Conservation (phyloP, 2,329 filamentous ascomycete species). For the Penicillium frequentans region DNA sequence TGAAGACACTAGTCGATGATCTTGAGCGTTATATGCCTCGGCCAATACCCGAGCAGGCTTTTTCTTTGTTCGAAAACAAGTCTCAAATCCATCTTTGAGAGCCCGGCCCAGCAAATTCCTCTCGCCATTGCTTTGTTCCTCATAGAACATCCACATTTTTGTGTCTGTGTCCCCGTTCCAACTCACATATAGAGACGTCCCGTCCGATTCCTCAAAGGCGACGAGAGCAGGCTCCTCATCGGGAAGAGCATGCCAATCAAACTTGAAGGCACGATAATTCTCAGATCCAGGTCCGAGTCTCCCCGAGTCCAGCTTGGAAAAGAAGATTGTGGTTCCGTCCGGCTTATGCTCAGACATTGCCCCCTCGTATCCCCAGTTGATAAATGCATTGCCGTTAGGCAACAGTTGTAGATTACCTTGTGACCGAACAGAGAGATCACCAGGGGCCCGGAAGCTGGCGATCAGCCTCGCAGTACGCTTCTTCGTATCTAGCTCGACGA, state of each 20-base stretch:
- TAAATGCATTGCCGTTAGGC: slow-evolving; percentile 13
- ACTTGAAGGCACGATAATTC: slow-evolving; percentile 13
- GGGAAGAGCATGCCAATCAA: slow-evolving; percentile 11
- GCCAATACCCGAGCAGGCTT: slow-evolving; percentile 6
- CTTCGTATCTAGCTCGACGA: slow-evolving; percentile 10
- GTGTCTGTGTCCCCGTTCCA: no score
- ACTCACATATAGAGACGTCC: no score
- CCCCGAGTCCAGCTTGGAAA: slow-evolving; percentile 7
- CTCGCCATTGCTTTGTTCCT: no score
- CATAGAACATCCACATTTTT: no score
- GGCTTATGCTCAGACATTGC: slow-evolving; percentile 10
- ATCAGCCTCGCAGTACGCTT: slow-evolving; percentile 3
- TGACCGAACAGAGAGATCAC: slow-evolving; percentile 10
- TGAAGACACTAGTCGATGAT: slow-evolving; percentile 4
- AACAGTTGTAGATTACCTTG: slow-evolving; percentile 11
- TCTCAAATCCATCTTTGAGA: no score
- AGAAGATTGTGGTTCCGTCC: slow-evolving; percentile 10
- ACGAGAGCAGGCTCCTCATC: slow-evolving; percentile 9
- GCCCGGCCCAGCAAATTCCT: no score
- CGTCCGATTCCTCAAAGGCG: not conserved
- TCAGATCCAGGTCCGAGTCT: slow-evolving; percentile 9
- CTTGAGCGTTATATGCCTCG: slow-evolving; percentile 6
- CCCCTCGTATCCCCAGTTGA: slow-evolving; percentile 12
- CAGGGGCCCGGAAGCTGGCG: slow-evolving; percentile 6
- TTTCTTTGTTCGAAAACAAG: slow-evolving; percentile 6